Base-by-base conservation (phyloP, 495 filamentous ascomycete species). In the Clavariopsis aquatica region DNA sequence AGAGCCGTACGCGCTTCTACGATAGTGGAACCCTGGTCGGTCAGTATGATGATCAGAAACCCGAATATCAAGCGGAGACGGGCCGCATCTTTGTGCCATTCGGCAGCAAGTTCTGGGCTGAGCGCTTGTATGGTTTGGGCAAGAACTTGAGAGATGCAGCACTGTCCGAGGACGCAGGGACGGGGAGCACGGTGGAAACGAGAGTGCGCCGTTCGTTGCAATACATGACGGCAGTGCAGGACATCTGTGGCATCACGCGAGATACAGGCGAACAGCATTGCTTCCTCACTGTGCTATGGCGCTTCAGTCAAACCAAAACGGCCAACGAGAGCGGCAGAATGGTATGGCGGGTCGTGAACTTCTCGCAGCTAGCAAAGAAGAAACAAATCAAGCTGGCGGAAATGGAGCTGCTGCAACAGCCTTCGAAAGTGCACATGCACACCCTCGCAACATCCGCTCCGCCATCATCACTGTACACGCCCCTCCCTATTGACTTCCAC, bases 81-180 rank as follows among this genome's bases (percentile, higher is more conserved):
- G 52, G 63, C 53, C 12, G 59, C 20, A 47, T 69, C 20, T 8
- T 51, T 57, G 60, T 72, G 12, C 53, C 52, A 1, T 76, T 77
- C 53, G 71, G 74, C 1, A 75, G 74, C 56, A 64, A 52, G 1
- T 75, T 75, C 63, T 77, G 74, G 75, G 75, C 69, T 12, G 31
- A 57, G 2, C 71, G 55, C 28, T 57, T 76, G 26, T 36, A 43
- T 23, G 57, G 63, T 13, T 60, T 74, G 4, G 54, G 61, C 5
- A 49, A 46, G 27, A 49, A 63, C 26, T 60, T 75, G 5, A 61
- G 65, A 12, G 58, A 62, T 20, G 62, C 71, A 5, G 22, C 26
- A 23, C 20, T 17, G 15, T 9, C 20, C 9, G 68, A 64, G 26
- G 60, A 58, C n/a, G 24, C 49, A 13, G 57, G 26, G n/a, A 24